These are phyloP conservation scores for Geotrichum aggregatum DNA, from an alignment of 1,139 yeast species.

Conservation along the genomic window DNA sequence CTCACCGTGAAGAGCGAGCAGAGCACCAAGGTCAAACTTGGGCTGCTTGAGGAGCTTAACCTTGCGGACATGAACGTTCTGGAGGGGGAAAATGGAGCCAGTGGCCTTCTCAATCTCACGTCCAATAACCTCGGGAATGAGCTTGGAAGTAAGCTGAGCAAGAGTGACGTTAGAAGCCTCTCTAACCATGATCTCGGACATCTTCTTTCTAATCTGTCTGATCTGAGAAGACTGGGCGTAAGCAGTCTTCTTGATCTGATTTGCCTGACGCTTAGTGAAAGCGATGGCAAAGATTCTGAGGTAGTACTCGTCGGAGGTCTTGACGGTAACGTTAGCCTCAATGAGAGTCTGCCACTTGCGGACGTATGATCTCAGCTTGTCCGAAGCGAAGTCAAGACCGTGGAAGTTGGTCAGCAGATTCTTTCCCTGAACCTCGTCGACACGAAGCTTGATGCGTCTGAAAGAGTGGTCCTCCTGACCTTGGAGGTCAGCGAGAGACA, in stretches of 20 bases:
- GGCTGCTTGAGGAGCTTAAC: conserved; percentile 89
- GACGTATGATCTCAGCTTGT: conserved; percentile 83
- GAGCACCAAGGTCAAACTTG: conserved; percentile 83
- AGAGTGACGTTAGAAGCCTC: conserved; percentile 80
- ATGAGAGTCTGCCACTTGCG: conserved; percentile 93
- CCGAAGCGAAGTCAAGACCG: conserved; percentile 88
- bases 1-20: conserved; percentile 89
- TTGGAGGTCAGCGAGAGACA: conserved; percentile 83
- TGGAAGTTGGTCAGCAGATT: conserved; percentile 92
- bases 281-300: conserved; percentile 86
- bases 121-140: conserved; percentile 87
- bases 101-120: conserved; percentile 87
- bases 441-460: conserved; percentile 86
- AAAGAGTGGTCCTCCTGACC: conserved; percentile 90
- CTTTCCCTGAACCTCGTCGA: conserved; percentile 91
- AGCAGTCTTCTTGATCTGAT: conserved; percentile 86
- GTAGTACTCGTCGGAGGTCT: conserved; percentile 87
- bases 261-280: conserved; percentile 85
- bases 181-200: conserved; percentile 78
- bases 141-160: conserved; percentile 82
- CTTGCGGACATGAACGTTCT: conserved; percentile 88
- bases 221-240: conserved; percentile 88
- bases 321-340: conserved; percentile 87
- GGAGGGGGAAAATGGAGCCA: conserved; percentile 80
- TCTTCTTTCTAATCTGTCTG: conserved; percentile 82